These are phyloP conservation scores for Microbotryum silenes-acaulis DNA, from an alignment of 1,284 basidiomycete species.

Conservation along the genomic window DNA sequence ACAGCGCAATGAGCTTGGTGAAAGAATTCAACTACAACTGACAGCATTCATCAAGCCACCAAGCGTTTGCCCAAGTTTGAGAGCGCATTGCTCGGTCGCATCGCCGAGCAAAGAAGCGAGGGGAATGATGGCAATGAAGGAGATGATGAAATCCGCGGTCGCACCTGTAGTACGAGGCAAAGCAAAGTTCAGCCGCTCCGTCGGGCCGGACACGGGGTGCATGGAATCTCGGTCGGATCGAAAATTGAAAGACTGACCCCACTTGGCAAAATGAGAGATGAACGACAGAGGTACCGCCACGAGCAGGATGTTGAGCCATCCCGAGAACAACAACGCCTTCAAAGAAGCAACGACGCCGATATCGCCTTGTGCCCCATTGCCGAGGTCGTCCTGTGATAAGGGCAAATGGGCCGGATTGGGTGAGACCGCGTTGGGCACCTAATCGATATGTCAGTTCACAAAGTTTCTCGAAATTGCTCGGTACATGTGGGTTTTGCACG, in stretches of 20 bases:
- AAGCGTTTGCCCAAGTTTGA: constrained; percentile 66
- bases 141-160: constrained; percentile 70
- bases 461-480: too few species aligned
- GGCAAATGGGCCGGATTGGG: background rate
- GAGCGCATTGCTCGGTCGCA: constrained; percentile 62
- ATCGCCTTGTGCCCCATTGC: background rate
- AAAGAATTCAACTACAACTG: constrained; percentile 34
- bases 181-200: constrained; percentile 17
- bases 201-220: background rate
- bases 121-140: constrained; percentile 81
- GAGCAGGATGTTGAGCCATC: constrained; percentile 69
- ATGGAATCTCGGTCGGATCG: background rate
- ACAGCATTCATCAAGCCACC: constrained; percentile 80
- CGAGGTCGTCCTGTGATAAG: constrained; percentile 9
- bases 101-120: constrained; percentile 66
- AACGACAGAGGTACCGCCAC: constrained; percentile 65
- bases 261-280: constrained; percentile 48
- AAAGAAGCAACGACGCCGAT: constrained; percentile 48
- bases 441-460: too few species aligned
- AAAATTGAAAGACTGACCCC: constrained; percentile 19
- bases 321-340: constrained; percentile 59
- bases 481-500: too few species aligned
- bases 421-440: too few species aligned
- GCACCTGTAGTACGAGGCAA: constrained; percentile 55
- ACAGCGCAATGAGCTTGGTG: background rate